Evolutionary conservation across 1,139 yeast species (phyloP).

Genomic region (Debaryomyces udenii): DNA sequence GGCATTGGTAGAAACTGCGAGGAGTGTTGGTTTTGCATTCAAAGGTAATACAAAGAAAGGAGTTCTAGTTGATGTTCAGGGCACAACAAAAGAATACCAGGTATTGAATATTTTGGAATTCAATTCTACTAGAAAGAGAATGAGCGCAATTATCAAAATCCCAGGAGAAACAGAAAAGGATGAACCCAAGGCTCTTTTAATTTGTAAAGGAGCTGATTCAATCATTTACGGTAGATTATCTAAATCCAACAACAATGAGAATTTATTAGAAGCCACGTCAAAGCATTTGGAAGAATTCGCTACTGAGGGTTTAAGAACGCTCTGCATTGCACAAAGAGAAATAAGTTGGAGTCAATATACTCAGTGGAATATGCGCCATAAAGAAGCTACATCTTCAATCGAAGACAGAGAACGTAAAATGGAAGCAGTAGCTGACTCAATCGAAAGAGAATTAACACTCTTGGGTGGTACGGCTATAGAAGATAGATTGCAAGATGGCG

Average conservation of each 20-base stretch:
- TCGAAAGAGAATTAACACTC: slow-evolving; percentile 45
- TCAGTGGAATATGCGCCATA: slow-evolving; percentile 47
- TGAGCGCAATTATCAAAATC: slow-evolving; percentile 84
- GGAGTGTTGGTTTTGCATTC: slow-evolving; percentile 57
- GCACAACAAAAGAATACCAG: slow-evolving; percentile 47
- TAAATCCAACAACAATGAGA: slow-evolving; percentile 31
- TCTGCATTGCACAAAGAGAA: slow-evolving; percentile 51
- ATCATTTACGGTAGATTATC: slow-evolving; percentile 47
- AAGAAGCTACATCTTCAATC: slow-evolving; percentile 45
- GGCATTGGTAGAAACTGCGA: slow-evolving; percentile 63
- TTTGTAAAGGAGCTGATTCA: slow-evolving; percentile 55
- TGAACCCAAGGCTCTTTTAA: slow-evolving; percentile 43
- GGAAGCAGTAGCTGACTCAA: slow-evolving; percentile 52
- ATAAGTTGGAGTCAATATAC: slow-evolving; percentile 45
- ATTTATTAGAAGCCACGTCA: slow-evolving; percentile 39
- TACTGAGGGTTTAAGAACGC: slow-evolving; percentile 51
- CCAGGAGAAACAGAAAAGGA: slow-evolving; percentile 39
- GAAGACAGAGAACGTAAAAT: slow-evolving; percentile 47
- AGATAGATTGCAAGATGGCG: slow-evolving; percentile 54
- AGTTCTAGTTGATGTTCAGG: slow-evolving; percentile 45
- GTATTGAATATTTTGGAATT: slow-evolving; percentile 56
- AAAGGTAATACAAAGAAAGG: slow-evolving; percentile 51
- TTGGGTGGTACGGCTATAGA: slow-evolving; percentile 59
- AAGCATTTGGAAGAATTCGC: slow-evolving; percentile 48
- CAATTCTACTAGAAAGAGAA: slow-evolving; percentile 62